These are phyloP conservation scores for Neurospora sp. DNA, from an alignment of 2,329 filamentous ascomycete species.

Conservation along the genomic window DNA sequence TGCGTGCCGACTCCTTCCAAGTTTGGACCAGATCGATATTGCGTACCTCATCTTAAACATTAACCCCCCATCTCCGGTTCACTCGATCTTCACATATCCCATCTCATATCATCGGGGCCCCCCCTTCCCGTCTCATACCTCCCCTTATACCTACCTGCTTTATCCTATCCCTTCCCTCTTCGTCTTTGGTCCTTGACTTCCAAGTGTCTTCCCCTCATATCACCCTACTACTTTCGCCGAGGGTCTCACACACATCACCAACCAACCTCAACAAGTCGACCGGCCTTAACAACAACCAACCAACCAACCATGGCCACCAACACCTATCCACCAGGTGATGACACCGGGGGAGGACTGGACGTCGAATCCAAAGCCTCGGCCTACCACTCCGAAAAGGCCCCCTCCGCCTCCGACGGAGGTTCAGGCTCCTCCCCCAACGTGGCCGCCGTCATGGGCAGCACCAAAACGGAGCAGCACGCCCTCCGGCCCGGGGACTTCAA, in stretches of 20 bases:
- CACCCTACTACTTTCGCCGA: neutral
- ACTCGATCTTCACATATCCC: neutral
- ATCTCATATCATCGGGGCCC: neutral
- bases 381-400: neutral
- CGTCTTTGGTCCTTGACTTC: neutral
- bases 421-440: constrained; percentile 2
- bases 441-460: constrained; percentile 1
- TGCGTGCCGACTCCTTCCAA: neutral
- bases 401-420: neutral
- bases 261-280: constrained; percentile 3
- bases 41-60: neutral
- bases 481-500: constrained; percentile 25
- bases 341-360: neutral
- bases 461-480: constrained; percentile 5
- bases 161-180: neutral
- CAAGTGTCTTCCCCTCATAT: neutral
- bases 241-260: neutral
- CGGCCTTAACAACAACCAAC: neutral
- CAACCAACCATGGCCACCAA: constrained; percentile 5
- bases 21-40: neutral
- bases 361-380: neutral
- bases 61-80: neutral
- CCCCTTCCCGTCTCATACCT: neutral
- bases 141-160: neutral
- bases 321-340: neutral